Evolutionary conservation across 345 rosid genomes (phyloP), one percentile per base, ranked within the genome.

Genomic region (Diplotaxis tenuifolia): DNA sequence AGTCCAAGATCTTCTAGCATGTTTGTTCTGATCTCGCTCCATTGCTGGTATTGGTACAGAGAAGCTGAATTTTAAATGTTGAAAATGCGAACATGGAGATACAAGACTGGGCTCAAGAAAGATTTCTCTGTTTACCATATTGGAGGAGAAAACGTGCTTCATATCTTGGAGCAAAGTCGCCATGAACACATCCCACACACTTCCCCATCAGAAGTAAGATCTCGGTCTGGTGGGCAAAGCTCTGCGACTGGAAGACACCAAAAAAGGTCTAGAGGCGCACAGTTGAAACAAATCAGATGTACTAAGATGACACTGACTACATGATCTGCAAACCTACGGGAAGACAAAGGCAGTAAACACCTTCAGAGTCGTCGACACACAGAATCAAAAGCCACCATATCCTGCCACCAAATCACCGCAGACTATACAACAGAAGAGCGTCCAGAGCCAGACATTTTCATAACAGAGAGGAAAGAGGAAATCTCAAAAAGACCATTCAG

Each of bases 131-230:
- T 18, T 42, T 14, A 42, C 50, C 50, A 42, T 42, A 6, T 42
- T 42, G 50, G 18, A 42, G 15, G 49, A 42, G 50, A 14, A 14
- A 42, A 42, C 50, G 18, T 42, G 50, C n/a, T 42, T 42, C 7
- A 76, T 70, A 70, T 76, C 79, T 49, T 70, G 70, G 5, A 76
- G 79, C 60, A 76, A 67, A 3, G 45, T 38, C 45, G 58, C 64
- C 71, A 62, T 54, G 74, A 31, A 76, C 75, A 71, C 79, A 76
- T 10, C 63, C 65, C 70, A 69, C 47, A 69, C 79, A 62, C 60
- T 56, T 70, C 79, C 70, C 79, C 61, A 31, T 70, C 60, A 70
- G 53, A 63, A 71, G 28, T 56, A 7, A 42, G 56, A 69, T 75
- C 40, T 64, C 55, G 52, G 74, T 38, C 79, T 68, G 49, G 74